phyloP scores from a whole-genome alignment of 2,329 filamentous ascomycete species.

The Botrytis fragariae region DNA sequence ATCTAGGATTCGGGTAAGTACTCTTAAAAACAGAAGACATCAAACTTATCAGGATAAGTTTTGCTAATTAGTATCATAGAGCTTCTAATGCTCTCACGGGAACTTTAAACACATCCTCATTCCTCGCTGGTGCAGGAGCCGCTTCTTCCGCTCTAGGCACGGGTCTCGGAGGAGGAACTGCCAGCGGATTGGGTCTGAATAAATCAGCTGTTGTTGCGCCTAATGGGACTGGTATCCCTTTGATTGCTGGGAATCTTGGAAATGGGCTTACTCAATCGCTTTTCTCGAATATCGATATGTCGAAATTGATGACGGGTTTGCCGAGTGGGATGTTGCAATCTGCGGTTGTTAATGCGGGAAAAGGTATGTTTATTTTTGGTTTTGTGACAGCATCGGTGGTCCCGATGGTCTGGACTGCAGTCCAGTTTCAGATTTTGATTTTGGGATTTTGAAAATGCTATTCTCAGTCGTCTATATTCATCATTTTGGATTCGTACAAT shows the following conservation, averaged over 20 bases:
- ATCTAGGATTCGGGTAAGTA: slow-evolving; percentile 19
- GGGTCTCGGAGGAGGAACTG: slow-evolving; percentile 17
- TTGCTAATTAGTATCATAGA: not conserved
- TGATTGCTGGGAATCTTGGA: slow-evolving; percentile 3
- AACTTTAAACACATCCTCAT: slow-evolving; percentile 3
- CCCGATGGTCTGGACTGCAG: not conserved
- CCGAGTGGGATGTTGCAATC: slow-evolving; percentile 10
- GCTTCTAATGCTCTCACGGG: slow-evolving; percentile 13
- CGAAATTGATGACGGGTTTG: slow-evolving; percentile 14
- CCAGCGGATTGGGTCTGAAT: slow-evolving; percentile 14
- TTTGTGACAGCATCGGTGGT: not conserved
- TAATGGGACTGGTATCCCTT: slow-evolving; percentile 3
- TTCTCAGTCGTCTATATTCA: not conserved
- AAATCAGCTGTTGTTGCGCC: slow-evolving; percentile 13
- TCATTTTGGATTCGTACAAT: not conserved
- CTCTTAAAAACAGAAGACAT: not conserved
- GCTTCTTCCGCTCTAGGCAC: slow-evolving; percentile 7
- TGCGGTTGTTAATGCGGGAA: slow-evolving; percentile 16
- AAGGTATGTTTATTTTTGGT: not conserved
- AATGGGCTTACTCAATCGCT: slow-evolving; percentile 12
- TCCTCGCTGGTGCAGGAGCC: not conserved
- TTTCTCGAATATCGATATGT: slow-evolving; percentile 18
- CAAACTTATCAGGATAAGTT: too few relatives aligned
- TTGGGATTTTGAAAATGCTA: not conserved
- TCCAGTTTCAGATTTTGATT: not conserved